Evolutionary conservation across 225 moss, liverwort and hornwort species (phyloP), one percentile per base, ranked within the genome.

Genomic region (Pleurozium schreberi): DNA sequence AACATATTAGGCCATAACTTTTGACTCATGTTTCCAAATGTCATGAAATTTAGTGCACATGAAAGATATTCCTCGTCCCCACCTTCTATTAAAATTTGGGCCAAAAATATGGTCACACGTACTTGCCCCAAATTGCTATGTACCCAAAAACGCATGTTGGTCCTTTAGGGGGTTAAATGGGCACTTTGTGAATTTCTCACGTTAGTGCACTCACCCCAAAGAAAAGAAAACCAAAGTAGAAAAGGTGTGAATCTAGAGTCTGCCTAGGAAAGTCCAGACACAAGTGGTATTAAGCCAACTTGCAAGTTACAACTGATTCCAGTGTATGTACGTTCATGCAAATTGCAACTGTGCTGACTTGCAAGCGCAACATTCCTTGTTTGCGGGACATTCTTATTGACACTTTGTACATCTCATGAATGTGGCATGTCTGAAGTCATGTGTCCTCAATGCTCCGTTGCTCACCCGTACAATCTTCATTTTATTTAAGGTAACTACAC

Each of bases 41-140:
- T n/a, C n/a, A n/a, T n/a, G n/a, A n/a, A n/a, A n/a, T n/a, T n/a
- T n/a, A n/a, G n/a, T n/a, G n/a, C n/a, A n/a, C n/a, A n/a, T n/a
- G n/a, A n/a, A n/a, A n/a, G n/a, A n/a, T n/a, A n/a, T n/a, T n/a
- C n/a, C n/a, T n/a, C n/a, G n/a, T n/a, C n/a, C n/a, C n/a, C n/a
- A n/a, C n/a, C n/a, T n/a, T n/a, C n/a, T n/a, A n/a, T n/a, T n/a
- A n/a, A n/a, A n/a, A n/a, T n/a, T n/a, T n/a, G n/a, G n/a, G n/a
- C n/a, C n/a, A n/a, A n/a, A n/a, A n/a, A n/a, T n/a, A n/a, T n/a
- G n/a, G n/a, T n/a, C n/a, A n/a, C n/a, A n/a, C n/a, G n/a, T n/a
- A n/a, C n/a, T n/a, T n/a, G n/a, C n/a, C 1, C 4, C 14, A 21
- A 33, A 50, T 21, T 75, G 8, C 5, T 0, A 53, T 14, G 1